These are phyloP conservation scores for Trichocladium antarcticum DNA, from an alignment of 495 filamentous ascomycete species.

Conservation along the genomic window DNA sequence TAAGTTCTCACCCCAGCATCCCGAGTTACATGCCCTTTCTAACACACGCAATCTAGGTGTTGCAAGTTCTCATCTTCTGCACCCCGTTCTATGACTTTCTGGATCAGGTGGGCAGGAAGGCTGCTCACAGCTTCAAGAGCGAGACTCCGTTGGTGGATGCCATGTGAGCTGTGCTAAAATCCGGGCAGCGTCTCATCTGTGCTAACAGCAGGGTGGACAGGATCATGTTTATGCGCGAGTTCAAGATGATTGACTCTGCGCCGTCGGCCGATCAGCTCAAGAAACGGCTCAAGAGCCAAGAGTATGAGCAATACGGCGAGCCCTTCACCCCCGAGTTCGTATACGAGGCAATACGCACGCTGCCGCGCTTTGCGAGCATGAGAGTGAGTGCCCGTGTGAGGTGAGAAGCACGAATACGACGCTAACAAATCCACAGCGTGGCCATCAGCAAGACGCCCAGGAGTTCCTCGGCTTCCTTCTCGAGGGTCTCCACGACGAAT, in stretches of 20 bases:
- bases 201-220: slow-evolving; percentile 30
- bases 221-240: slow-evolving; percentile 95
- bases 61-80: slow-evolving; percentile 89
- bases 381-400: slow-evolving; percentile 46
- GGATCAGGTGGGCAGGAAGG: slow-evolving; percentile 72
- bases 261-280: slow-evolving; percentile 60
- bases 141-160: slow-evolving; percentile 89
- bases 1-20: slow-evolving; percentile 39
- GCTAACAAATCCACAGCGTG: slow-evolving; percentile 48
- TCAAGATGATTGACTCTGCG: slow-evolving; percentile 71
- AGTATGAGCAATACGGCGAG: slow-evolving; percentile 84
- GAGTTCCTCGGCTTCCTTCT: slow-evolving; percentile 93
- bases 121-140: slow-evolving; percentile 83
- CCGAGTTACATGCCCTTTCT: not conserved
- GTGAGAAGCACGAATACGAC: not conserved
- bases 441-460: slow-evolving; percentile 96
- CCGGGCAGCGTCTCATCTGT: not conserved
- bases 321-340: slow-evolving; percentile 90
- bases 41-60: slow-evolving; percentile 44
- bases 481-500: slow-evolving; percentile 89
- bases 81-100: slow-evolving; percentile 90
- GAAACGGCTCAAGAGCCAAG: slow-evolving; percentile 61
- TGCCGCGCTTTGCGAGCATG: slow-evolving; percentile 88
- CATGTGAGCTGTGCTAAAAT: slow-evolving; percentile 50
- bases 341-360: slow-evolving; percentile 77